Percentiles rank a stretch among this genome's conserved stretches.
Evolutionary conservation across 2,329 filamentous ascomycete genomes (phyloP).

Genomic region (Penicillium fuscoglaucum): DNA sequence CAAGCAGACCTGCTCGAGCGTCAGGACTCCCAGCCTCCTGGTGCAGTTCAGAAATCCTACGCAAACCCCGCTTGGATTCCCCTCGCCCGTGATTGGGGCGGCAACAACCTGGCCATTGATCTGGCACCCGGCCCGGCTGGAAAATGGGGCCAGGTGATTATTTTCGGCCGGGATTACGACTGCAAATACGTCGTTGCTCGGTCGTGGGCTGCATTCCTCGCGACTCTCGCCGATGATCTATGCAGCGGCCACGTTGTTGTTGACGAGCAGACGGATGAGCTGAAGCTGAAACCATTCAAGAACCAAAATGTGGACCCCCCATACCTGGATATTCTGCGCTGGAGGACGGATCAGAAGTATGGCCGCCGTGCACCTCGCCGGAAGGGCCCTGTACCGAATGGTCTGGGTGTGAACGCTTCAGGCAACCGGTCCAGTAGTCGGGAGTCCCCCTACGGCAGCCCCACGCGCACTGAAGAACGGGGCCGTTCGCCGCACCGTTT

Average conservation of each 20-base stretch:
- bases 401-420: slow-evolving; percentile 55
- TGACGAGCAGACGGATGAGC: slow-evolving; percentile 86
- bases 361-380: slow-evolving; percentile 60
- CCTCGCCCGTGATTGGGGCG: slow-evolving; percentile 94
- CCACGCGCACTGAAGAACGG: slow-evolving; percentile 47
- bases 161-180: slow-evolving; percentile 96
- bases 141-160: slow-evolving; percentile 93
- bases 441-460: slow-evolving; percentile 56
- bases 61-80: slow-evolving; percentile 95
- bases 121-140: slow-evolving; percentile 85
- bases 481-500: slow-evolving; percentile 52
- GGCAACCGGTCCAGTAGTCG: slow-evolving; percentile 46
- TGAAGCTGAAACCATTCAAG: slow-evolving; percentile 92
- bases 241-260: slow-evolving; percentile 86
- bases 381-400: slow-evolving; percentile 44
- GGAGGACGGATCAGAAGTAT: slow-evolving; percentile 94
- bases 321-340: slow-evolving; percentile 92
- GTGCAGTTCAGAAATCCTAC: slow-evolving; percentile 87
- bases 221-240: slow-evolving; percentile 85
- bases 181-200: slow-evolving; percentile 95
- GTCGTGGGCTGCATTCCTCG: slow-evolving; percentile 87
- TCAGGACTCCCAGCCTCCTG: slow-evolving; percentile 84
- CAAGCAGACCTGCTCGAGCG: slow-evolving; percentile 78
- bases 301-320: slow-evolving; percentile 82
- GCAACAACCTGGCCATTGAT: slow-evolving; percentile 94